A percentile compares a stretch with the other conserved stretches of the same genome.
Conservation (phyloP, 129 eudicot species). For the Heracleum sosnowskyi region DNA sequence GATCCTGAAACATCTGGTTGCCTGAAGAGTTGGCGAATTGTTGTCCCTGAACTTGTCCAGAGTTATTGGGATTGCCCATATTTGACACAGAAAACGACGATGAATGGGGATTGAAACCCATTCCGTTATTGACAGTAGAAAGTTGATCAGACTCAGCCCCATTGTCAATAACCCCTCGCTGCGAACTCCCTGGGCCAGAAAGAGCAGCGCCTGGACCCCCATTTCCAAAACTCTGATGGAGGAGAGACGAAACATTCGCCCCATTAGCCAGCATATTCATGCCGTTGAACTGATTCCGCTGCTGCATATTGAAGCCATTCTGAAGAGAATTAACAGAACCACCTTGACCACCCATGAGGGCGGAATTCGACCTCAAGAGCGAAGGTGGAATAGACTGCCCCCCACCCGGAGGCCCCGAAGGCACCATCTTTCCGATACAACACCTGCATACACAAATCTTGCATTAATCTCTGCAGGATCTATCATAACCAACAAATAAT, state of each 20-base stretch:
- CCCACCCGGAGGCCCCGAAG: conserved; percentile 82
- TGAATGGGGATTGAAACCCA: conserved; percentile 54
- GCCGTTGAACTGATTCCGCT: conserved; percentile 69
- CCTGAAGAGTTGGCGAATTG: conserved; percentile 48
- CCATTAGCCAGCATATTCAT: conserved; percentile 82
- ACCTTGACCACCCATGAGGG: conserved; percentile 78
- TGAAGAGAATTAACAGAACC: conserved; percentile 55
- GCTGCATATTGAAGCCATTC: conserved; percentile 61
- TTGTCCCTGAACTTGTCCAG: conserved; percentile 59
- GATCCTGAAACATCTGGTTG: conserved; percentile 66
- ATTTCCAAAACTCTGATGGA: conserved; percentile 68
- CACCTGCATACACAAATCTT: conserved; percentile 7
- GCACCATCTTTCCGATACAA: conserved; percentile 51
- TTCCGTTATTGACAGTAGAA: conserved; percentile 63
- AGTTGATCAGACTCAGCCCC: conserved; percentile 68
- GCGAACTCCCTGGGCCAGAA: conserved; percentile 33
- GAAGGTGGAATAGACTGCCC: conserved; percentile 75
- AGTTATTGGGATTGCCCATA: conserved; percentile 34
- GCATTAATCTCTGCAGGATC: conserved; percentile 30
- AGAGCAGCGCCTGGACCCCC: conserved; percentile 31
- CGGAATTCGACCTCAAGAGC: conserved; percentile 70
- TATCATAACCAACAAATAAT: conserved; percentile 12
- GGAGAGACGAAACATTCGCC: conserved; percentile 72
- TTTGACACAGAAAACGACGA: conserved; percentile 53
- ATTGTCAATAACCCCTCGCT: conserved; percentile 55